Evolutionary conservation across 1,139 yeast genomes (phyloP), one percentile per base, ranked within the genome.

Genomic region (Magnusiomyces suaveolens): DNA sequence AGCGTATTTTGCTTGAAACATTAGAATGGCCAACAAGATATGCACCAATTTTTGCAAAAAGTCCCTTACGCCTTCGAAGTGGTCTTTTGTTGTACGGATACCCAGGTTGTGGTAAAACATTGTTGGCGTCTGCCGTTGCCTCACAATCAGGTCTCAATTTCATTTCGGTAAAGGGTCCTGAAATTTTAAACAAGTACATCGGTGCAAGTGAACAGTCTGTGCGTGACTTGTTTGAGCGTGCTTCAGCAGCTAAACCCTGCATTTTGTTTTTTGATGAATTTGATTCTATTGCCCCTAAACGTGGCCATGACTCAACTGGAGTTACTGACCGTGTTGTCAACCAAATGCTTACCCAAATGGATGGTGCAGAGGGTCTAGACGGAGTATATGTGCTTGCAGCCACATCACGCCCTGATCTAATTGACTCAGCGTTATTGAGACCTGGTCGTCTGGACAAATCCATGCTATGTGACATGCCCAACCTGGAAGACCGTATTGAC

Each of bases 271-370:
- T 92, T 69, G 98, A 92, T 69, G 98, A 92, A 67, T 89, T 92
- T 68, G 98, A 92, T 63, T 88, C 97, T 0, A 88, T 92, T 65
- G 97, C 97, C 0, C 97, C 98, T 0, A 90, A 90, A 69, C 83
- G 98, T 75, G 98, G 98, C 1, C 97, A 90, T 66, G 98, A 92
- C 66, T 87, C 96, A 1, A 90, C 98, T 0, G 98, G 97, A 58
- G 98, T 92, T 3, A 92, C 98, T 1, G 98, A 92, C 68, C 79
- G 98, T 64, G 97, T 92, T 46, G 98, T 92, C 44, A 94, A 94
- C 69, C 98, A 92, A 67, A 81, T 92, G 83, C 79, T 92, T 64
- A 92, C 98, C 0, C 97, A 94, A 68, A 89, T 92, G 96, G 99
- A 92, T 70, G 99, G 99, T 72, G 97, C 97, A 1, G 98, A 92